Evolutionary conservation across 179 eudicot species (phyloP).

Genomic region (Corrigiola litoralis): DNA sequence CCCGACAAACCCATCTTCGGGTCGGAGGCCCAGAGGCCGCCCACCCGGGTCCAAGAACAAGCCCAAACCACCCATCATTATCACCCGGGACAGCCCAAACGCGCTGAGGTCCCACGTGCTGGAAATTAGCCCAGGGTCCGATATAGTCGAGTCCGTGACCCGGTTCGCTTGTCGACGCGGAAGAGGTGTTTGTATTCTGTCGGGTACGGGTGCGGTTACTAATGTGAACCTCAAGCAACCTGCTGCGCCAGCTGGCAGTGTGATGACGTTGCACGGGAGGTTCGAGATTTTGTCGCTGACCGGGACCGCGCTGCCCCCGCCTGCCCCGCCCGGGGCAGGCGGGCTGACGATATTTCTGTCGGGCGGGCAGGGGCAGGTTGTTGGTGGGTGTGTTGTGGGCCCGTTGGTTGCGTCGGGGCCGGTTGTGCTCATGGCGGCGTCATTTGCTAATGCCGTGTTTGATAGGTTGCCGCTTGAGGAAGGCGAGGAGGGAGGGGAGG

Average conservation of each 20-base stretch:
- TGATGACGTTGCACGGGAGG: conserved; percentile 32
- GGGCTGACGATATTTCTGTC: conserved; percentile 30
- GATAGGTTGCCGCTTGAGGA: conserved; percentile 38
- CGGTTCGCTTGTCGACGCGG: conserved; percentile 32
- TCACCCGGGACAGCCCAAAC: conserved; percentile 33
- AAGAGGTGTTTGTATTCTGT: conserved; percentile 29
- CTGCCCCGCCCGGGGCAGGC: conserved; percentile 34
- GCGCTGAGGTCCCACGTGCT: conserved; percentile 35
- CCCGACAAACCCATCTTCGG: not conserved
- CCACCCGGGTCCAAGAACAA: conserved; percentile 34
- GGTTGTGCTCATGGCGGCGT: conserved; percentile 31
- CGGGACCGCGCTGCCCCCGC: conserved; percentile 36
- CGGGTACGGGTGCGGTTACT: conserved; percentile 29
- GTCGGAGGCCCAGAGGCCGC: conserved; percentile 28
- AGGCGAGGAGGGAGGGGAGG: conserved; percentile 22
- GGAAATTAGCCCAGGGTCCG: conserved; percentile 25
- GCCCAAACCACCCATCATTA: conserved; percentile 33
- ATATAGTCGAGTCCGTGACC: conserved; percentile 30
- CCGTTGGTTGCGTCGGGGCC: conserved; percentile 31
- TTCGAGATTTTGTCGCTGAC: conserved; percentile 30
- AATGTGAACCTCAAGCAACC: conserved; percentile 34
- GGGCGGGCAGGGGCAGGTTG: conserved; percentile 35
- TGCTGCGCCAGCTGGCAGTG: conserved; percentile 20
- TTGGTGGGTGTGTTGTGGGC: conserved; percentile 33
- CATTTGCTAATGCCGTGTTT: conserved; percentile 36